Evolutionary conservation across 2,329 filamentous ascomycete genomes (phyloP), one percentile per base, ranked within the genome.

Genomic region (Trichophyton benhamiae): DNA sequence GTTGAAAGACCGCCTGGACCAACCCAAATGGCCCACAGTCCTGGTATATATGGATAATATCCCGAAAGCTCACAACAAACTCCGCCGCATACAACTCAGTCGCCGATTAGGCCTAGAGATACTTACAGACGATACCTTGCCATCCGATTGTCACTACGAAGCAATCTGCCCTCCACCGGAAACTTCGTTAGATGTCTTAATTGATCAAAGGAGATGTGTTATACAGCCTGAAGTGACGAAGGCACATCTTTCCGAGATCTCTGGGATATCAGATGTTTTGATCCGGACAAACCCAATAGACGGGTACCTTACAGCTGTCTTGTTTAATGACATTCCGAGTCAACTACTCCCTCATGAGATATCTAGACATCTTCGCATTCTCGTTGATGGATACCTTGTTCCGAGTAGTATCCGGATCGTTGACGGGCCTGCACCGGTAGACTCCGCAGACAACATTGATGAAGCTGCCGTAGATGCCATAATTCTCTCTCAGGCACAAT

Each of bases 31-130:
- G 41, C 57, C 57, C 2, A 3, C 41, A 22, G 9, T 22, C 13
- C 41, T 59, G n/a, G 57, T 59, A 3, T 59, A 59, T 25, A 59
- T 59, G 57, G 36, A 59, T 48, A 38, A 25, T 25, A 13, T 59
- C 9, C 57, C 57, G 15, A 59, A 59, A 30, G 8, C 33, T 46
- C n/a, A 46, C 9, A 46, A 46, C 11, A 59, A 59, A 30, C 20
- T 59, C 3, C 57, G 41, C 11, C 57, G 57, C n/a, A 59, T 59
- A n/a, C 57, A 33, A 25, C 15, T 59, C 25, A 46, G 38, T 17
- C 38, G 44, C 15, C 41, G 57, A 46, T 33, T 59, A 27, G 57
- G 57, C 15, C 3, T 59, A n/a, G 20, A 41, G 11, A 25, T 22
- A 30, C 44, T 59, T 20, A 46, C 57, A 30, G 38, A 59, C 44